These are phyloP conservation scores for Wickerhamiella infanticola DNA, from an alignment of 1,139 yeast genomes.

Conservation along the genomic window DNA sequence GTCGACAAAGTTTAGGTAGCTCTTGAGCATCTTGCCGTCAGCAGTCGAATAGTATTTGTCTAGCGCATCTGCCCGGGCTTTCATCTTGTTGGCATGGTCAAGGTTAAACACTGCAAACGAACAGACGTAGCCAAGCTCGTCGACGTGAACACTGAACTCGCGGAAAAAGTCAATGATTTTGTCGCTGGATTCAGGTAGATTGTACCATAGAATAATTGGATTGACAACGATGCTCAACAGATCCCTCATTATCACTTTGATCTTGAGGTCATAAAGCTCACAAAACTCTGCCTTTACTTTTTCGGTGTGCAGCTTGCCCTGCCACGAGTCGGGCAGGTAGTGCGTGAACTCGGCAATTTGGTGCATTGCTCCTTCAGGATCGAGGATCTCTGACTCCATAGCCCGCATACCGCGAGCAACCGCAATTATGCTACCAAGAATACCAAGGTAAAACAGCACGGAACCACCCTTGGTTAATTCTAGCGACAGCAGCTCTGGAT, in stretches of 20 bases:
- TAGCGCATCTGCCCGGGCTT: constrained; percentile 16
- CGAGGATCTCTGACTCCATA: constrained; percentile 54
- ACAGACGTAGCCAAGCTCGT: constrained; percentile 90
- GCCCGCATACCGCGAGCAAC: constrained; percentile 42
- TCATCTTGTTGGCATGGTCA: constrained; percentile 41
- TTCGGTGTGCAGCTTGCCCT: constrained; percentile 65
- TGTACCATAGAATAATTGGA: constrained; percentile 78
- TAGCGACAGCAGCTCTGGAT: constrained; percentile 81
- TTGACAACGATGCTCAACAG: constrained; percentile 65
- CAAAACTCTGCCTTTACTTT: constrained; percentile 71
- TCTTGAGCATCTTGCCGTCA: constrained; percentile 84
- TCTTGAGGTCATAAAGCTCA: constrained; percentile 54
- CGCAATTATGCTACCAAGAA: constrained; percentile 75
- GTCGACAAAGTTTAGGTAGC: constrained; percentile 74
- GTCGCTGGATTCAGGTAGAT: constrained; percentile 57
- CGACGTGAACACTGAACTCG: constrained; percentile 78
- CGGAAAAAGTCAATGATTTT: constrained; percentile 77
- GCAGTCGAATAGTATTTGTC: constrained; percentile 36
- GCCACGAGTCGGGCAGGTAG: constrained; percentile 78
- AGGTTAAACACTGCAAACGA: constrained; percentile 84
- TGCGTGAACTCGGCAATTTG: constrained; percentile 80
- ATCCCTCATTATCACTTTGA: constrained; percentile 62
- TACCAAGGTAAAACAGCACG: constrained; percentile 70
- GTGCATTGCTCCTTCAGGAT: constrained; percentile 72
- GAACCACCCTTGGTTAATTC: constrained; percentile 74